phyloP scores from a whole-genome alignment of 1,284 basidiomycete genomes.

The Cutaneotrichosporon cavernicola region DNA sequence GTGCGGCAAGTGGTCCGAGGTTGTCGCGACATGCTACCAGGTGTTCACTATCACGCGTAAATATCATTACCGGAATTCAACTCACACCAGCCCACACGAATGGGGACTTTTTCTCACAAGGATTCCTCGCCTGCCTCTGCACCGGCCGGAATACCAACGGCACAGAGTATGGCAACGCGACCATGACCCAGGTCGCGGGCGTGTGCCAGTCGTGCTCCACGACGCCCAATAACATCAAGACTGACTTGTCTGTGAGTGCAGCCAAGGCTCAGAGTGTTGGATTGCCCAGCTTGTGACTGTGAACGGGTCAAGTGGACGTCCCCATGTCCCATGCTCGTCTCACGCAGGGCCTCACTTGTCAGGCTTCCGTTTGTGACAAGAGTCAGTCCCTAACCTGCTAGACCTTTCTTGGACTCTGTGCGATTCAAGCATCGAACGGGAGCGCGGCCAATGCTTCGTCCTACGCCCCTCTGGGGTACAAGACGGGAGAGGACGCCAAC shows the following conservation, averaged over 20 bases:
- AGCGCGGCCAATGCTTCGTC: constrained; percentile 33
- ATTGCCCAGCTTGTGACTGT: neutral
- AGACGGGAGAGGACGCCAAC: constrained; percentile 23
- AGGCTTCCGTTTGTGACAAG: neutral
- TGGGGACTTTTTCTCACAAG: constrained; percentile 35
- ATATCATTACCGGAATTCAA: neutral
- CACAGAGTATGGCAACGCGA: constrained; percentile 29
- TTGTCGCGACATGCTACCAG: constrained; percentile 17
- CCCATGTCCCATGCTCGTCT: neutral
- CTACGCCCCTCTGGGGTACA: constrained; percentile 36
- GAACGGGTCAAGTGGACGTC: neutral
- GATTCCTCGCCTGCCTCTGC: constrained; percentile 42
- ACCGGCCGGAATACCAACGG: constrained; percentile 23
- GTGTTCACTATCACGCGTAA: constrained; percentile 17
- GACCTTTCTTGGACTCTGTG: constrained; percentile 34
- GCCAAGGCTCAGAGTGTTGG: neutral
- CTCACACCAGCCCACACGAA: constrained; percentile 24
- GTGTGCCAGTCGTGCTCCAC: constrained; percentile 40
- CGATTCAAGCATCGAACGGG: constrained; percentile 36
- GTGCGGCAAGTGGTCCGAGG: constrained; percentile 22
- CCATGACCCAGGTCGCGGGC: constrained; percentile 27
- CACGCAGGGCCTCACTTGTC: neutral
- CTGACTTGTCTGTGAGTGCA: constrained; percentile 38
- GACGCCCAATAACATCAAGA: constrained; percentile 34
- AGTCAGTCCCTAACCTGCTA: neutral